These are phyloP conservation scores for Botrytis cinerea DNA, from an alignment of 2,329 filamentous ascomycete genomes.

Conservation along the genomic window DNA sequence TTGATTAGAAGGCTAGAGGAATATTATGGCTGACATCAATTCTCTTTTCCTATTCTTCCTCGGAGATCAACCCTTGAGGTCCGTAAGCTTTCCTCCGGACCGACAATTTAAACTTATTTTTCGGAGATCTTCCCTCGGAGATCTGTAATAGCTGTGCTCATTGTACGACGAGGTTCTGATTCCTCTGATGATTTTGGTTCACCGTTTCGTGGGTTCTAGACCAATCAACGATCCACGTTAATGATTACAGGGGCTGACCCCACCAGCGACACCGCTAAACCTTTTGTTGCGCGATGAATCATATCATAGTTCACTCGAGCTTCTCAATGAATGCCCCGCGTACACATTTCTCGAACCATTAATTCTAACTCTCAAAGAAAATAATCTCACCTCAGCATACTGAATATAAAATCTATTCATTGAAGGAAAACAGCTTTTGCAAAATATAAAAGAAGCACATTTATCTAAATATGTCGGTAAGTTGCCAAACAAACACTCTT, in stretches of 20 bases:
- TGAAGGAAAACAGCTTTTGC: not conserved
- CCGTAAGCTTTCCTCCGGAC: not conserved
- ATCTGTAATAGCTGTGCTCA: not conserved
- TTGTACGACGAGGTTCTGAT: not conserved
- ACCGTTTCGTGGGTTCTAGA: no score
- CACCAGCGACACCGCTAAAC: slow-evolving; percentile 20
- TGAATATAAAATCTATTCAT: slow-evolving; percentile 2
- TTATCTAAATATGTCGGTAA: slow-evolving; percentile 18
- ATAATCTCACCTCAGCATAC: slow-evolving; percentile 19
- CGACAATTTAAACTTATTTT: not conserved
- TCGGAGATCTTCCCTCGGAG: slow-evolving; percentile 17
- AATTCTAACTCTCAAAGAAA: not conserved
- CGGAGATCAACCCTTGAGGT: not conserved
- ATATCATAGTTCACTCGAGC: not conserved
- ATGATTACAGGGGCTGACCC: slow-evolving; percentile 9
- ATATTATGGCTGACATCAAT: slow-evolving; percentile 11
- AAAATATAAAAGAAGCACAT: slow-evolving; percentile 7
- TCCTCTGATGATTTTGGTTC: not conserved
- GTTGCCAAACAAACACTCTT: slow-evolving; percentile 10
- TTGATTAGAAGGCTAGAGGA: not conserved
- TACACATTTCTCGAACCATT: not conserved
- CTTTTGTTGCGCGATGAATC: slow-evolving; percentile 2
- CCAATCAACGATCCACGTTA: slow-evolving; percentile 13
- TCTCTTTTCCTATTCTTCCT: not conserved
- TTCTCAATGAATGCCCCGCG: slow-evolving; percentile 16